Percentiles rank a stretch among this genome's conserved stretches.
phyloP scores from a whole-genome alignment of 148 eudicot species.

The Talinum fruticosum region DNA sequence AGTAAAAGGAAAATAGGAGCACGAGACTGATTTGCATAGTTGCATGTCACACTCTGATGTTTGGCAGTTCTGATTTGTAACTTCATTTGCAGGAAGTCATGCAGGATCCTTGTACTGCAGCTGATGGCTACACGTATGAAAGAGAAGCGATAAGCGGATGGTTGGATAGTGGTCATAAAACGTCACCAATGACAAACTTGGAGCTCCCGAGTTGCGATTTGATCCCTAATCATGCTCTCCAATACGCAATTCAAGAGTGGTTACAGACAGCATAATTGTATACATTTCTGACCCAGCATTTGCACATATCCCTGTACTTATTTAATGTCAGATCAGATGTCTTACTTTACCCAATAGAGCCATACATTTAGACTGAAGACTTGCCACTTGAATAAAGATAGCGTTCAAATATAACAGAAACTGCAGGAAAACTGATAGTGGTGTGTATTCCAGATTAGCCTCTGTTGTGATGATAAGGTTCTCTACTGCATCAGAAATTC shows the following conservation, averaged over 20 bases:
- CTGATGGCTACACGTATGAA: conserved; percentile 89
- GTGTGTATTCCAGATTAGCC: too few relatives aligned
- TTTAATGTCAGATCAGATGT: neutral
- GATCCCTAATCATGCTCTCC: conserved; percentile 73
- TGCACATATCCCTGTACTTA: neutral
- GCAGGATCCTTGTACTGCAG: conserved; percentile 82
- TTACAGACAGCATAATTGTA: conserved; percentile 34
- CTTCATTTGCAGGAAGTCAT: conserved; percentile 59
- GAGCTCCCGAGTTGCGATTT: conserved; percentile 57
- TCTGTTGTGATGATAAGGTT: too few relatives aligned
- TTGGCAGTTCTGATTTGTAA: neutral
- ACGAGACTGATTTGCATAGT: too few relatives aligned
- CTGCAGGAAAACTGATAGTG: neutral
- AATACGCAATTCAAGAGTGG: conserved; percentile 82
- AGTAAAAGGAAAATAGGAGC: neutral
- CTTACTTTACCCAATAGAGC: neutral
- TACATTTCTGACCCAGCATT: neutral
- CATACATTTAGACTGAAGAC: neutral
- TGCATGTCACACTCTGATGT: neutral
- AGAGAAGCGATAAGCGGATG: conserved; percentile 79
- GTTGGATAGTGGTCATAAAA: conserved; percentile 65
- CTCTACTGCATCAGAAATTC: too few relatives aligned
- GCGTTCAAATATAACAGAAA: neutral
- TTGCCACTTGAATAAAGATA: neutral
- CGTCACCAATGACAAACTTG: conserved; percentile 95